Evolutionary conservation across 805 yeast species (phyloP), one percentile per base, ranked within the genome.

Genomic region (Suhomyces vadensis): DNA sequence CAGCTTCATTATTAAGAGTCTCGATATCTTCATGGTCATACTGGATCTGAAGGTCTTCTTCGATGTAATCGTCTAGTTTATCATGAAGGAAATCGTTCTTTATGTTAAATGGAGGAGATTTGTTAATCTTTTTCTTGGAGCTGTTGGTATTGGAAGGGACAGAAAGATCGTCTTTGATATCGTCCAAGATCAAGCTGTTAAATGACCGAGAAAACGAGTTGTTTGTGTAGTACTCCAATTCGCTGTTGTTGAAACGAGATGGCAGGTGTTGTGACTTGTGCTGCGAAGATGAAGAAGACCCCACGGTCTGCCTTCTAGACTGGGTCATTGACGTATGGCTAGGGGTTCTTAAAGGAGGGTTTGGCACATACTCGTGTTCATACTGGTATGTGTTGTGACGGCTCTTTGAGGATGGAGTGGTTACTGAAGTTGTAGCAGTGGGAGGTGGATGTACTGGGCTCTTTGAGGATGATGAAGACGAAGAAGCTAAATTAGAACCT

Each of bases 101-200:
- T 39, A 67, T 58, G 46, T 68, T 68, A 53, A 70, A 69, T 1
- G 74, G 73, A 8, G 75, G 75, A 14, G 71, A 65, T 51, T 70
- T 71, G 47, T 65, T 70, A 35, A 68, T 54, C 21, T 48, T 54
- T 44, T 53, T 55, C 11, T 22, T 22, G 19, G 48, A 29, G 21
- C 33, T 20, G 13, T 20, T 13, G 13, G 25, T 14, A 0, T 21
- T 6, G 9, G 19, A 11, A 2, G 26, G 19, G 1, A 20, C 36
- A 2, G 10, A 26, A 27, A 47, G 14, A 24, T 57, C 64, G 23
- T 63, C 64, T 5, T 56, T 59, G 36, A 55, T 47, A 46, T 70
- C 75, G 24, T 69, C 73, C 35, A 71, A 51, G 8, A 71, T 68
- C 54, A 71, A 61, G 40, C 71, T 63, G 53, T 70, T 71, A 61